These are phyloP conservation scores for Botrytis elliptica DNA, from an alignment of 2,329 filamentous ascomycete species.

Conservation along the genomic window DNA sequence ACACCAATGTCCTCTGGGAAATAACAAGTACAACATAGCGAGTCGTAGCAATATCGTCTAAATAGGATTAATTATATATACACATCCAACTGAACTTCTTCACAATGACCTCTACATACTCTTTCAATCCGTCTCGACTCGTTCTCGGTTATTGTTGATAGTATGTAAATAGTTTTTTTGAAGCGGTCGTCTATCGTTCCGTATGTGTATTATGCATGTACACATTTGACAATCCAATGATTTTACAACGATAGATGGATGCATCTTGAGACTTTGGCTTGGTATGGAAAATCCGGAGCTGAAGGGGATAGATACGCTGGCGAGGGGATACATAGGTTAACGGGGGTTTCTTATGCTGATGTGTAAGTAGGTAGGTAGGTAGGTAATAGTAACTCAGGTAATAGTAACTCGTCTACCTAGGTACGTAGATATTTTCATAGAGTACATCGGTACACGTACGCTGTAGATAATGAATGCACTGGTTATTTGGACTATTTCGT, in stretches of 20 bases:
- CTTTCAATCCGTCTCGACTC: background rate
- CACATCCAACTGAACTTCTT: background rate
- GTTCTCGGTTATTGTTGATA: background rate
- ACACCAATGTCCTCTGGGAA: background rate
- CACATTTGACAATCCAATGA: background rate
- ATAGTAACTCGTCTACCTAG: too few species aligned
- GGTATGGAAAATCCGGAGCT: fast-evolving
- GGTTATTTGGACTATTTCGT: too few species aligned
- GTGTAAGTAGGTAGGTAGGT: too few species aligned
- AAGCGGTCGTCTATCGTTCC: background rate
- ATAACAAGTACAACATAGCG: background rate
- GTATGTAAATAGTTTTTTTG: background rate
- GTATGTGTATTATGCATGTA: background rate
- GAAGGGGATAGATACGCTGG: background rate
- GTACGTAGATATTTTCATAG: too few species aligned
- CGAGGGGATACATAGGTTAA: background rate
- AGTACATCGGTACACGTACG: too few species aligned
- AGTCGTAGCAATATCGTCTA: background rate
- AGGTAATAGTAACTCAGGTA: too few species aligned
- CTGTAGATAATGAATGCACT: too few species aligned
- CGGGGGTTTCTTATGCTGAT: too few species aligned
- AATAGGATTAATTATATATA: background rate
- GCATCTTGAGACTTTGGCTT: background rate
- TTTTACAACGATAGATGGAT: background rate
- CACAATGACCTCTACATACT: background rate